Evolutionary conservation across 2,329 filamentous ascomycete species (phyloP).

Genomic region (Colletotrichum filicis): DNA sequence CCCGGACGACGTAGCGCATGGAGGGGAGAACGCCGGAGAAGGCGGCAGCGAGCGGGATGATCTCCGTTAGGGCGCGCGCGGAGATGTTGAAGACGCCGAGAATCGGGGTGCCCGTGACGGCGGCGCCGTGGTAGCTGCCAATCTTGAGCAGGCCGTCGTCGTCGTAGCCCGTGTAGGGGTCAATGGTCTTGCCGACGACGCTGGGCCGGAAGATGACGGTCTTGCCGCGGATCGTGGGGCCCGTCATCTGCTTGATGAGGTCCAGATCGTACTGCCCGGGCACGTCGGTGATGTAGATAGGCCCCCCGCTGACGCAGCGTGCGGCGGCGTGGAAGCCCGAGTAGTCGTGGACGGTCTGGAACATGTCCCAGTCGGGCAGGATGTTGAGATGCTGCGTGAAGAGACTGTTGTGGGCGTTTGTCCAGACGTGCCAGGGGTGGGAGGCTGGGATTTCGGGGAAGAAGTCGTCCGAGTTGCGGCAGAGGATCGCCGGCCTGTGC

Average conservation of each 20-base stretch:
- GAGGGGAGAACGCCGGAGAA: slow-evolving; percentile 77
- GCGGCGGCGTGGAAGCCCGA: slow-evolving; percentile 90
- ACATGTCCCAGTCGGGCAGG: slow-evolving; percentile 85
- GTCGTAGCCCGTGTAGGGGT: slow-evolving; percentile 80
- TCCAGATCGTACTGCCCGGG: slow-evolving; percentile 83
- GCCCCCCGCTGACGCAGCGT: slow-evolving; percentile 88
- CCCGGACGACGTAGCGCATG: slow-evolving; percentile 76
- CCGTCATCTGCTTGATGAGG: slow-evolving; percentile 85
- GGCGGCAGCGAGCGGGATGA: slow-evolving; percentile 73
- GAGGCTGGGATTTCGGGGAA: slow-evolving; percentile 84
- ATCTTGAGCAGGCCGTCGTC: slow-evolving; percentile 81
- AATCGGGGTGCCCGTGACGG: slow-evolving; percentile 77
- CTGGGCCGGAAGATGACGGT: slow-evolving; percentile 86
- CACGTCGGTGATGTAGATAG: slow-evolving; percentile 92
- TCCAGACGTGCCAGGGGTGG: slow-evolving; percentile 95
- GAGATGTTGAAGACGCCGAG: slow-evolving; percentile 88
- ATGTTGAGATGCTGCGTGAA: slow-evolving; percentile 87
- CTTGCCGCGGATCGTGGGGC: slow-evolving; percentile 74
- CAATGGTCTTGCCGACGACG: slow-evolving; percentile 76
- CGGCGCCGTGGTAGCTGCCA: slow-evolving; percentile 77
- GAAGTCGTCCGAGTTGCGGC: slow-evolving; percentile 92
- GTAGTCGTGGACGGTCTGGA: slow-evolving; percentile 73
- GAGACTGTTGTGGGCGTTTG: slow-evolving; percentile 89
- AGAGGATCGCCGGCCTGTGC: slow-evolving; percentile 78
- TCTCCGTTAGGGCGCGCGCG: slow-evolving; percentile 68